Conservation (phyloP, 345 rosid genomes). For the Citropsis articulata region DNA sequence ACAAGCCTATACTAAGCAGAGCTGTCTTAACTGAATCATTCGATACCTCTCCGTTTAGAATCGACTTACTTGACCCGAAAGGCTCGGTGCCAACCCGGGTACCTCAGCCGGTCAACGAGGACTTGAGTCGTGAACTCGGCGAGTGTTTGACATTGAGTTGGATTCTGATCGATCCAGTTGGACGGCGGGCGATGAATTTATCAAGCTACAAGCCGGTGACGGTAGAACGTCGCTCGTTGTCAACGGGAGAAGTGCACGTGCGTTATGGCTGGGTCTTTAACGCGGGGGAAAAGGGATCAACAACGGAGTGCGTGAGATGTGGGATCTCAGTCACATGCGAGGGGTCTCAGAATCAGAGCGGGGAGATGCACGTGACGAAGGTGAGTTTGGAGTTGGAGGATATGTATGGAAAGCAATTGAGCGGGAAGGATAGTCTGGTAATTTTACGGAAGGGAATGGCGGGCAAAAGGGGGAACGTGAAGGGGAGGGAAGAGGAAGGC, state of each 20-base stretch:
- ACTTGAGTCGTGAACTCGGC: conserved; percentile 34
- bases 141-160: conserved; percentile 58
- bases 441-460: conserved; percentile 38
- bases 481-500: conserved; percentile 29
- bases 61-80: conserved; percentile 63
- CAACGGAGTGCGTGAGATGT: conserved; percentile 39
- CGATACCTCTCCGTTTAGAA: conserved; percentile 63
- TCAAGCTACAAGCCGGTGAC: conserved; percentile 62
- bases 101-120: conserved; percentile 33
- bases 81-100: conserved; percentile 52
- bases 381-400: conserved; percentile 67
- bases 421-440: conserved; percentile 62
- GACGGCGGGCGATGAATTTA: conserved; percentile 53
- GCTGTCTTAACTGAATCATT: conserved; percentile 62
- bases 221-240: conserved; percentile 69
- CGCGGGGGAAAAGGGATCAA: conserved; percentile 25
- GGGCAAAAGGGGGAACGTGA: conserved; percentile 47
- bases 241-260: conserved; percentile 62
- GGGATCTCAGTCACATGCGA: conserved; percentile 59
- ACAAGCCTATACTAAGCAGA: conserved; percentile 42
- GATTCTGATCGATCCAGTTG: conserved; percentile 58
- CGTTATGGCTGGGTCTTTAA: conserved; percentile 36
- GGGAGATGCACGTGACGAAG: conserved; percentile 65
- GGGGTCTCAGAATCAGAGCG: conserved; percentile 19
- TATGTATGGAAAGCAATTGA: conserved; percentile 59